A percentile compares a stretch with the other conserved stretches of the same genome.
phyloP scores from a whole-genome alignment of 2,329 filamentous ascomycete species.

The Penicillium sp. region DNA sequence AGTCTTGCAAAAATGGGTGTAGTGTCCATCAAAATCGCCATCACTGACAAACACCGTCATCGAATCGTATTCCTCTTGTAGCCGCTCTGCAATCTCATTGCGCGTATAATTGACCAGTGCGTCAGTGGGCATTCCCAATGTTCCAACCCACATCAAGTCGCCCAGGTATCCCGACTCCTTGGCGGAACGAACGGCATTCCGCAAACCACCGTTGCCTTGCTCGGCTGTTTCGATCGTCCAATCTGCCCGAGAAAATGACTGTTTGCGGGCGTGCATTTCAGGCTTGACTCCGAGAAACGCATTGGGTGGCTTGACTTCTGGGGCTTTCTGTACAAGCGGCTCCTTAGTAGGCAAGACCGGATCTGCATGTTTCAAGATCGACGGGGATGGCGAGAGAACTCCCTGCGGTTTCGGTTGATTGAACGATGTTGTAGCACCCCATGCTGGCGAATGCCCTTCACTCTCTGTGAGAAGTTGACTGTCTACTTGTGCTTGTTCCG shows the following conservation, averaged over 20 bases:
- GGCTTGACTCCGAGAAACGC: constrained; percentile 18
- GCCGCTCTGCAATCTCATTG: constrained; percentile 78
- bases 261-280: constrained; percentile 61
- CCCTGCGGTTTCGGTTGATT: constrained; percentile 81
- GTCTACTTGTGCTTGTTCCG: constrained; percentile 46
- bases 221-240: constrained; percentile 86
- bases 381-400: constrained; percentile 73
- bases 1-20: constrained; percentile 95
- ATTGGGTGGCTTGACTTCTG: constrained; percentile 12
- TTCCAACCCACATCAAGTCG: constrained; percentile 89
- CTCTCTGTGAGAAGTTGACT: constrained; percentile 65
- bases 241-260: constrained; percentile 72
- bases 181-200: constrained; percentile 83
- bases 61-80: constrained; percentile 81
- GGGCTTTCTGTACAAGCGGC: constrained; percentile 23
- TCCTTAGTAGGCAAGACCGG: constrained; percentile 31
- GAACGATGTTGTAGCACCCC: constrained; percentile 67
- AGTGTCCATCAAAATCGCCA: constrained; percentile 92
- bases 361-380: constrained; percentile 71
- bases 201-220: constrained; percentile 89
- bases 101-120: constrained; percentile 75
- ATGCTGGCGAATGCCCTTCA: constrained; percentile 75
- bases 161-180: constrained; percentile 69
- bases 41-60: constrained; percentile 85
- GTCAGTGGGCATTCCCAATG: constrained; percentile 92